Conservation (phyloP, 306 rosid species). For the Macrotyloma uniflorum region DNA sequence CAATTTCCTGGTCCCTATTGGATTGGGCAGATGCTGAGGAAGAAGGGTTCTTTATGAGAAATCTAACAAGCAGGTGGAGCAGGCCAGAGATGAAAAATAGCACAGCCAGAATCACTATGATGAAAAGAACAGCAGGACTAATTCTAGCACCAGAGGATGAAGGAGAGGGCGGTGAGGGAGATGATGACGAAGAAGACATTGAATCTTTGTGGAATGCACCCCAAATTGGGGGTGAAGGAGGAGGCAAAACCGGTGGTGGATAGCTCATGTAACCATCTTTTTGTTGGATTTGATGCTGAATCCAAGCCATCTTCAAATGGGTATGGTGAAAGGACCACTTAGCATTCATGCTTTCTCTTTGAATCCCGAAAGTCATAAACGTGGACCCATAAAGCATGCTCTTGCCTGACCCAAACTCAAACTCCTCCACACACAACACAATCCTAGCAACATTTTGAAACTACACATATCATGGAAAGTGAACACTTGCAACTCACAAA, state of each 20-base stretch:
- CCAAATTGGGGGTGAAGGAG: slow-evolving; percentile 49
- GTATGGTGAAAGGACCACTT: slow-evolving; percentile 54
- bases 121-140: slow-evolving; percentile 85
- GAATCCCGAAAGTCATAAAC: slow-evolving; percentile 49
- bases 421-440: slow-evolving; percentile 41
- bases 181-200: slow-evolving; percentile 39
- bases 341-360: slow-evolving; percentile 30
- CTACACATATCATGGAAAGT: slow-evolving; percentile 22
- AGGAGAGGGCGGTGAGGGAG: neutral
- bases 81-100: slow-evolving; percentile 84
- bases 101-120: slow-evolving; percentile 81
- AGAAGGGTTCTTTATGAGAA: slow-evolving; percentile 73
- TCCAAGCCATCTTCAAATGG: slow-evolving; percentile 69
- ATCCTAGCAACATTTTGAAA: slow-evolving; percentile 21
- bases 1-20: slow-evolving; percentile 65
- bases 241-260: slow-evolving; percentile 55
- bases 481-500: slow-evolving; percentile 29
- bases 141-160: slow-evolving; percentile 64
- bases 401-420: slow-evolving; percentile 9
- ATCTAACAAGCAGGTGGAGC: slow-evolving; percentile 83
- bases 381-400: slow-evolving; percentile 28
- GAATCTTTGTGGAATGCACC: slow-evolving; percentile 53
- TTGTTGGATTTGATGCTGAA: slow-evolving; percentile 54
- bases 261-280: slow-evolving; percentile 67
- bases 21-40: slow-evolving; percentile 64